Evolutionary conservation across 106 monocot species (phyloP), one percentile per base, ranked within the genome.

Genomic region (Vanilla planifolia): DNA sequence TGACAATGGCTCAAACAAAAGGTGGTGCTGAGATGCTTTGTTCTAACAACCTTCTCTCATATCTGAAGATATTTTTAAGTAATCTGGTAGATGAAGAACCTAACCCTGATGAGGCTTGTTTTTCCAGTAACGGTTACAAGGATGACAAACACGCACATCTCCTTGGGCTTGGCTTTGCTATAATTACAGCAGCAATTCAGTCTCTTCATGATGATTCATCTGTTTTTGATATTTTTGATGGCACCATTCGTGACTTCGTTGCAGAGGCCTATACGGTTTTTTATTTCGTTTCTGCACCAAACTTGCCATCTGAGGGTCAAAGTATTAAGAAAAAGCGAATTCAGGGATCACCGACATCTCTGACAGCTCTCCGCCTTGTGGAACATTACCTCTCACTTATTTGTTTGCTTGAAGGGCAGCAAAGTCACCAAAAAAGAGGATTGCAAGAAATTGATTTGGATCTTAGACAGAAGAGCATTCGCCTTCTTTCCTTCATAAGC

Each of bases 401-500:
- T 29, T 87, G 91, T 61, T 60, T 69, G 41, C 75, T 96, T 67
- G 76, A 74, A 19, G 75, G 69, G 61, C 71, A 81, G 70, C 77
- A 69, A 17, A 33, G 65, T 8, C 66, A 79, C 34, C 76, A 84
- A 75, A 61, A 41, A 11, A 83, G 45, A 44, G 69, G 63, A 16
- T 73, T 81, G 83, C 78, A 75, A 52, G 78, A 75, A 65, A 73
- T 79, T 29, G 75, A 79, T 52, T 69, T 79, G 26, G 74, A 81
- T 20, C 43, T 96, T 19, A 87, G 73, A 45, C 91, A 96, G 59
- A 73, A 44, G 28, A 28, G 74, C 41, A 91, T 96, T 60, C 96
- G 88, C 72, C 66, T 96, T 44, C 51, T 96, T 60, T 86, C 96
- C 23, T 86, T 91, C 53, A 79, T 88, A 72, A 91, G 96, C 71